Percentiles rank a stretch among this genome's conserved stretches.
Conservation (phyloP, 495 filamentous ascomycete genomes). For the Podospora tetraspora region DNA sequence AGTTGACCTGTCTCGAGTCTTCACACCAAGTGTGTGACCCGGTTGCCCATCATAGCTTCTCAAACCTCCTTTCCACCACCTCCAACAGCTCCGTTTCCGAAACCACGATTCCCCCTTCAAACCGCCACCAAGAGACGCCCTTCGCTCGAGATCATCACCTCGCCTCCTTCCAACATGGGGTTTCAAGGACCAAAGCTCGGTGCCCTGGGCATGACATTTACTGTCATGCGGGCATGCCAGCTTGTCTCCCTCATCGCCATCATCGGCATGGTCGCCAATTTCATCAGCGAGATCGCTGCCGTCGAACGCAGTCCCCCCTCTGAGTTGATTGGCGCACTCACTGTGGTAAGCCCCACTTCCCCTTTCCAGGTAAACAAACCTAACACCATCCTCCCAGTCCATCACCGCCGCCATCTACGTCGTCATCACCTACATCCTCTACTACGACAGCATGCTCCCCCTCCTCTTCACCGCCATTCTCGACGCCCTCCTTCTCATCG, state of each 20-base stretch:
- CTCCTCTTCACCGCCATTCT: slow-evolving; percentile 61
- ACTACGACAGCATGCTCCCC: slow-evolving; percentile 71
- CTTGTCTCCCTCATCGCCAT: slow-evolving; percentile 66
- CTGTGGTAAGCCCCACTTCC: slow-evolving; percentile 58
- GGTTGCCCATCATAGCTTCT: slow-evolving; percentile 27
- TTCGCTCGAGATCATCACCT: slow-evolving; percentile 27
- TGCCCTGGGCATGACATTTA: slow-evolving; percentile 74
- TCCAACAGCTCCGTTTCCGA: slow-evolving; percentile 27
- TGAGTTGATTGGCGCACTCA: slow-evolving; percentile 71
- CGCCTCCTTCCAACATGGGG: slow-evolving; percentile 36
- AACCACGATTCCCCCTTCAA: slow-evolving; percentile 24
- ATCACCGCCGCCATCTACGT: slow-evolving; percentile 75
- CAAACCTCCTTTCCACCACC: slow-evolving; percentile 24
- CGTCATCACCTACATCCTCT: slow-evolving; percentile 72
- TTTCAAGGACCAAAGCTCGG: slow-evolving; percentile 64
- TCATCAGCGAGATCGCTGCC: slow-evolving; percentile 71
- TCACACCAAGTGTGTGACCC: slow-evolving; percentile 1
- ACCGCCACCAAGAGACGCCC: slow-evolving; percentile 29
- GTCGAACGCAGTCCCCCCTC: slow-evolving; percentile 57
- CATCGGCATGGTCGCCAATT: slow-evolving; percentile 76
- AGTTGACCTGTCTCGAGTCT: slow-evolving; percentile 28
- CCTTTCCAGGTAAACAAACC: not conserved
- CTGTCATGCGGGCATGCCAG: slow-evolving; percentile 65
- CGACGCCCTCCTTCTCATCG: slow-evolving; percentile 67
- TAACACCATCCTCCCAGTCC: slow-evolving; percentile 44